These are phyloP conservation scores for Didymella arachidicola DNA, from an alignment of 2,329 filamentous ascomycete species.

Conservation along the genomic window DNA sequence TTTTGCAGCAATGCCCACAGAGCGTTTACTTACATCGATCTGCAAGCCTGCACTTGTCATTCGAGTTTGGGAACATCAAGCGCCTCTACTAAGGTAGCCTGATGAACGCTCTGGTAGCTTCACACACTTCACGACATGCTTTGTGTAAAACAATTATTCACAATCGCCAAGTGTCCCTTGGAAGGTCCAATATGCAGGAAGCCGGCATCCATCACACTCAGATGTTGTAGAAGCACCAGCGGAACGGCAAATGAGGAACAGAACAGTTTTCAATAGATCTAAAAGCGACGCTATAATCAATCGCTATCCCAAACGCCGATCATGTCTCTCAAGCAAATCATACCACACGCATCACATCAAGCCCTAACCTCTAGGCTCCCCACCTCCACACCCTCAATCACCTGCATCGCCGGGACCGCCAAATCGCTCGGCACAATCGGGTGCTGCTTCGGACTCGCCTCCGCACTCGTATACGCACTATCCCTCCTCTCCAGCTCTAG, in stretches of 20 bases:
- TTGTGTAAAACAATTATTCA: too few species aligned
- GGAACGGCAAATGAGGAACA: background rate
- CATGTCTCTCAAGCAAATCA: background rate
- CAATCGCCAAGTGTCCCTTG: too few species aligned
- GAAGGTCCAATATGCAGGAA: background rate
- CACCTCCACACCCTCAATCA: conserved; percentile 19
- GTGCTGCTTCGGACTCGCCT: conserved; percentile 14
- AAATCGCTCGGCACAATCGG: conserved; percentile 14
- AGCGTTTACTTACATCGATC: too few species aligned
- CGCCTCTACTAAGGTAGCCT: too few species aligned
- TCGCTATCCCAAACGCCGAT: conserved; percentile 16
- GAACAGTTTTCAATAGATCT: background rate
- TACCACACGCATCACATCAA: background rate
- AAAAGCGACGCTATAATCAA: background rate
- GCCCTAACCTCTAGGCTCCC: conserved; percentile 9
- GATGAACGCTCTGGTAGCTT: too few species aligned
- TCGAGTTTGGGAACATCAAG: too few species aligned
- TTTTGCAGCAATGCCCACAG: too few species aligned
- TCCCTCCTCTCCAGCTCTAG: conserved; percentile 31
- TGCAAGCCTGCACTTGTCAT: too few species aligned
- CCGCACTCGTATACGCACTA: conserved; percentile 23
- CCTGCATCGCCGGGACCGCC: conserved; percentile 6
- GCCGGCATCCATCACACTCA: background rate
- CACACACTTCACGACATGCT: too few species aligned
- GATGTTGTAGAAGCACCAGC: background rate